Evolutionary conservation across 2,329 filamentous ascomycete genomes (phyloP), one percentile per base, ranked within the genome.

Genomic region (Epichloe gansuensis): DNA sequence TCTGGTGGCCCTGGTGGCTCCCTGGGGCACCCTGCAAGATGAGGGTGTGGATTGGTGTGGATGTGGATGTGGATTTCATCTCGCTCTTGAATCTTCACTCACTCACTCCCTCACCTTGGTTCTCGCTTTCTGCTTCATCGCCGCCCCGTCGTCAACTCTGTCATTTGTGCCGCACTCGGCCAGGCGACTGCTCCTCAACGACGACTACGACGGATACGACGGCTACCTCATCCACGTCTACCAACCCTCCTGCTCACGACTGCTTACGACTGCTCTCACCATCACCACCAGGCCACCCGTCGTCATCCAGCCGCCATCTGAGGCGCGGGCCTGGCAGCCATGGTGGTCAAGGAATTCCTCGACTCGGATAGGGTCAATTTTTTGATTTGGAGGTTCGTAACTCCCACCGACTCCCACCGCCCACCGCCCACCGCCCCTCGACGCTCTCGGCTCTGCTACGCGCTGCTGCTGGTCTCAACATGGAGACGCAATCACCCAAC

Each of bases 321-420:
- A 59, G 64, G 62, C 62, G 62, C 62, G 54, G 57, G 59, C 57
- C 51, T 51, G 51, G 56, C 57, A 56, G 63, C 61, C 62, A 81
- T 80, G 77, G 66, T 68, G 59, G 59, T 61, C 63, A 81, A 80
- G 71, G 78, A 81, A 71, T 74, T 74, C 64, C 73, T 84, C 62
- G 77, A 82, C 74, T 82, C 78, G 59, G 75, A 84, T 68, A 75
- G 78, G 73, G 72, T 84, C 74, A 84, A 84, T 73, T 84, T 80
- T 74, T 75, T 84, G 67, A 75, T 84, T 66, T 84, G 81, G 81
- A 82, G 79, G 81, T 84, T 74, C 68, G 80, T 76, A 62, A 58
- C 31, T 31, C 4, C 41, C 41, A 8, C 31, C 41, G 60, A 58
- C 54, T 55, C 55, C 49, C 50, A 51, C 56, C 55, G 50, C 57